phyloP scores from a whole-genome alignment of 257 asterid genomes.

The Solanum tarijense region DNA sequence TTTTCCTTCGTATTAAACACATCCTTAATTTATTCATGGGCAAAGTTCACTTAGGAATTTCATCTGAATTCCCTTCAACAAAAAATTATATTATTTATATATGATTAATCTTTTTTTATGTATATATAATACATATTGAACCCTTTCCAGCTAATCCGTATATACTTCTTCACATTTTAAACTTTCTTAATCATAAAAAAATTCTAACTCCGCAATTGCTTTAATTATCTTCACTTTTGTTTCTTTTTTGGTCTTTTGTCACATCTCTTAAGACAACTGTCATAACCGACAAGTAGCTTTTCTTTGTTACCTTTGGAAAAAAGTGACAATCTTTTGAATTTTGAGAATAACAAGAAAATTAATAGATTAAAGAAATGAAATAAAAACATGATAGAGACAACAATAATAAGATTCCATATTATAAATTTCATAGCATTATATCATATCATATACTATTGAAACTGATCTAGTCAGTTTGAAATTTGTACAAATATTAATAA shows the following conservation, averaged over 20 bases:
- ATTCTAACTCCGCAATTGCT: fast-evolving
- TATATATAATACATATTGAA: no score
- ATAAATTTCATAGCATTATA: neutral
- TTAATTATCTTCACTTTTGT: neutral
- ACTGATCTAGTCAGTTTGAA: neutral
- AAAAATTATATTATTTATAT: no score
- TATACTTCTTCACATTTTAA: neutral
- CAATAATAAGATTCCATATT: neutral
- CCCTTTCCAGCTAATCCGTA: fast-evolving
- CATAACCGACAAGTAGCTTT: neutral
- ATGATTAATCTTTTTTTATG: fast-evolving
- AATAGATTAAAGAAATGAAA: neutral
- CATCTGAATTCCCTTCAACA: fast-evolving
- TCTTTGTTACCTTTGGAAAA: neutral
- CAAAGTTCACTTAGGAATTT: no score
- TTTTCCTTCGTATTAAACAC: no score
- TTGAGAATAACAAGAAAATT: neutral
- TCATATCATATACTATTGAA: neutral
- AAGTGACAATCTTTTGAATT: neutral
- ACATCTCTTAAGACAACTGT: neutral
- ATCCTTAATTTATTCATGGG: no score
- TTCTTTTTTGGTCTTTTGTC: neutral
- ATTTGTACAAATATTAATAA: neutral
- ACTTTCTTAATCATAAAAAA: neutral
- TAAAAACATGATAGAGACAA: neutral